Conservation (phyloP, 2,329 filamentous ascomycete species). For the Plectosphaerella plurivora region DNA sequence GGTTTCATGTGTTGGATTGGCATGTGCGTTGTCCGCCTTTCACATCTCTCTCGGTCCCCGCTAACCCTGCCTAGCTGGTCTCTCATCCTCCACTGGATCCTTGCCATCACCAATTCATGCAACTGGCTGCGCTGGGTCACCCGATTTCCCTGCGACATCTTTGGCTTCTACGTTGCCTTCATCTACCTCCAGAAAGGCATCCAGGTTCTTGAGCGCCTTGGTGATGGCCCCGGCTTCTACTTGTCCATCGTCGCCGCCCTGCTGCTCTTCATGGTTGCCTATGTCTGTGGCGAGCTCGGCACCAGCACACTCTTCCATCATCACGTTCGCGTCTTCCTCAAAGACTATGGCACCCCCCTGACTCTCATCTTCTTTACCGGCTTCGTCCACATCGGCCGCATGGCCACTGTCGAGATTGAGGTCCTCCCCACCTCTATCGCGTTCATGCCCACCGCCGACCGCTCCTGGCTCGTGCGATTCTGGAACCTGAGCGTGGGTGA, state of each 20-base stretch:
- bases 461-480: slow-evolving; percentile 75
- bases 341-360: slow-evolving; percentile 83
- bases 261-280: slow-evolving; percentile 73
- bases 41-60: not conserved
- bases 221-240: slow-evolving; percentile 64
- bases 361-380: slow-evolving; percentile 86
- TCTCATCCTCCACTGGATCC: slow-evolving; percentile 76
- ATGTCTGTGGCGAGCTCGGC: slow-evolving; percentile 68
- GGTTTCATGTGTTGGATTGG: slow-evolving; percentile 92
- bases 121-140: slow-evolving; percentile 88
- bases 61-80: slow-evolving; percentile 58
- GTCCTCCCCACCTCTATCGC: slow-evolving; percentile 71
- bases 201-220: slow-evolving; percentile 76
- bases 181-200: slow-evolving; percentile 91
- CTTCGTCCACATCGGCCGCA: slow-evolving; percentile 81
- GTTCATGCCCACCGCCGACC: slow-evolving; percentile 71
- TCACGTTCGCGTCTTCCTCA: slow-evolving; percentile 73
- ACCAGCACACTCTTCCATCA: slow-evolving; percentile 69
- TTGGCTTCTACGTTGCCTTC: slow-evolving; percentile 88
- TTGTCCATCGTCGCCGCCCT: slow-evolving; percentile 73
- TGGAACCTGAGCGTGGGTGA: slow-evolving; percentile 72
- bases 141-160: slow-evolving; percentile 87
- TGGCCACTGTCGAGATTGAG: slow-evolving; percentile 65
- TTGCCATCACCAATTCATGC: slow-evolving; percentile 81
- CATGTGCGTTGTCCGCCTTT: slow-evolving; percentile 44